phyloP scores from a whole-genome alignment of 2,329 filamentous ascomycete genomes.

The Talaromyces piceae region DNA sequence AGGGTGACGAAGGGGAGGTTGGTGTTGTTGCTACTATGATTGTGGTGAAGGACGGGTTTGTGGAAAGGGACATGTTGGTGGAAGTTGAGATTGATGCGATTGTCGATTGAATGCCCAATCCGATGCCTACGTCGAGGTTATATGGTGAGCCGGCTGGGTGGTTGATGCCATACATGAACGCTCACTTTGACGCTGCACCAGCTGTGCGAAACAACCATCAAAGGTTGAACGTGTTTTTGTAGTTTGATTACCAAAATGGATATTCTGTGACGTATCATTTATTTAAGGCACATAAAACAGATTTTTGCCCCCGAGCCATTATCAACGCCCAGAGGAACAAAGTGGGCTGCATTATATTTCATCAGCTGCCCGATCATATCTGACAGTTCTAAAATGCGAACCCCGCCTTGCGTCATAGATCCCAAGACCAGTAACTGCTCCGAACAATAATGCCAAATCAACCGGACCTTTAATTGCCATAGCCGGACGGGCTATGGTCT shows the following conservation, averaged over 20 bases:
- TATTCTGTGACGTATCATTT: constrained; percentile 3
- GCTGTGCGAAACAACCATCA: too few species aligned
- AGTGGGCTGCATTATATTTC: constrained; percentile 1
- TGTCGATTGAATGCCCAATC: constrained; percentile 4
- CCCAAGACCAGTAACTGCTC: constrained; percentile 3
- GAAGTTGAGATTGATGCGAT: constrained; percentile 35
- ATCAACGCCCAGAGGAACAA: neutral
- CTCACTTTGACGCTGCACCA: too few species aligned
- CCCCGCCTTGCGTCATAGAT: constrained; percentile 1
- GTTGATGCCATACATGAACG: too few species aligned
- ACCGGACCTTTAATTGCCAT: constrained; percentile 4
- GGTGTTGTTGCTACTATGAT: neutral
- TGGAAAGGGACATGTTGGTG: constrained; percentile 31
- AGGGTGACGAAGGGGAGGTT: neutral
- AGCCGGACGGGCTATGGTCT: neutral
- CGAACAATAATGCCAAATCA: constrained; percentile 5
- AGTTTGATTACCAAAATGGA: constrained; percentile 1
- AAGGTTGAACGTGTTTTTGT: neutral
- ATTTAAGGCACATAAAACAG: constrained; percentile 6
- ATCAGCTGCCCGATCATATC: constrained; percentile 2
- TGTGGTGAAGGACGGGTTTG: constrained; percentile 26
- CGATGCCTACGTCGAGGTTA: neutral
- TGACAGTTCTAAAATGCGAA: constrained; percentile 1
- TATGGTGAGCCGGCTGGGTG: too few species aligned
- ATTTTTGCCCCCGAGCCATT: neutral